phyloP scores from a whole-genome alignment of 768 basidiomycete genomes.

The Megacollybia marginata region DNA sequence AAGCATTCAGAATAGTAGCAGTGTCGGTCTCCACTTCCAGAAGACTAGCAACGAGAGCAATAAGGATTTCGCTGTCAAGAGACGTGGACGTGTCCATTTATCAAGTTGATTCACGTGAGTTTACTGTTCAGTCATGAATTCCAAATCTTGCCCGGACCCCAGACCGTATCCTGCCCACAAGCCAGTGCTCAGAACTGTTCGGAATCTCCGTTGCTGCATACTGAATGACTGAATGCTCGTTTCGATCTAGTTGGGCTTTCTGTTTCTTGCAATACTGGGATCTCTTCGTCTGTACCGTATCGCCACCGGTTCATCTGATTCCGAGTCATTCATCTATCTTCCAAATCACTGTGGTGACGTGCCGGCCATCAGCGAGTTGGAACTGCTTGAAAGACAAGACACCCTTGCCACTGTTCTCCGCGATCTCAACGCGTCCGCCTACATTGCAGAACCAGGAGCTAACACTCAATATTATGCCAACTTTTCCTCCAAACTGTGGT shows the following conservation, averaged over 20 bases:
- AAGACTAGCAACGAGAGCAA: not conserved
- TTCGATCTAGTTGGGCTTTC: too few relatives aligned
- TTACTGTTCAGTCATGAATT: too few relatives aligned
- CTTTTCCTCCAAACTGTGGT: constrained; percentile 56
- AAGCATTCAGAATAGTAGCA: too few relatives aligned
- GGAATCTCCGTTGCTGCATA: too few relatives aligned
- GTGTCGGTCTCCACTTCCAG: not conserved
- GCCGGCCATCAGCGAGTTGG: constrained; percentile 36
- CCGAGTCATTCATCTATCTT: not conserved
- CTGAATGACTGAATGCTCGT: too few relatives aligned
- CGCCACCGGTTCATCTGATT: not conserved
- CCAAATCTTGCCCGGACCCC: too few relatives aligned
- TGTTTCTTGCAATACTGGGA: too few relatives aligned
- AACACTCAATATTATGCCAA: constrained; percentile 70
- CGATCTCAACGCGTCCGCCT: constrained; percentile 51
- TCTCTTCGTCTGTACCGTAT: not conserved
- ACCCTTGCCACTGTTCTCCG: constrained; percentile 42
- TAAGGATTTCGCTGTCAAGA: not conserved
- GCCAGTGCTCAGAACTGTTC: too few relatives aligned
- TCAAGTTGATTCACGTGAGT: too few relatives aligned
- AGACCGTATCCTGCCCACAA: too few relatives aligned
- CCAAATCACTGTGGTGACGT: constrained; percentile 37
- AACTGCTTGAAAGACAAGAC: constrained; percentile 48
- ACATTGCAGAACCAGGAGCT: constrained; percentile 75
- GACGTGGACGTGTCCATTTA: too few relatives aligned